Conservation (phyloP, 345 rosid species). For the Turnera subulata region DNA sequence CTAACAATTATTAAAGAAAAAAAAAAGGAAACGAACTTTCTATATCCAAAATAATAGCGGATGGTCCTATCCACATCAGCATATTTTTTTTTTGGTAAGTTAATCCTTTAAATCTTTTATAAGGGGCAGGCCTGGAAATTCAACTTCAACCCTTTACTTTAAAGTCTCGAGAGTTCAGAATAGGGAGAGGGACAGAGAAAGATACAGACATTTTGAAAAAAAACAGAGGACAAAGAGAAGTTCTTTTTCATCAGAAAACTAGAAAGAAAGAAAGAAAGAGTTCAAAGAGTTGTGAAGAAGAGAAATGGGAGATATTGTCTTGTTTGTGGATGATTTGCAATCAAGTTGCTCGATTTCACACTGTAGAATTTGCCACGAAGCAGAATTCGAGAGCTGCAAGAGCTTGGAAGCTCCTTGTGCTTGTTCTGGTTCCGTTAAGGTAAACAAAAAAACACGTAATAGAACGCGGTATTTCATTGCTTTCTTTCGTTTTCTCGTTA, state of each 20-base stretch:
- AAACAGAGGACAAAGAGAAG: conserved; percentile 4
- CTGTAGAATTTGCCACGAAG: conserved; percentile 95
- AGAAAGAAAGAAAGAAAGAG: neutral
- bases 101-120: neutral
- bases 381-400: conserved; percentile 54
- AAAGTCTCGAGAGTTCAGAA: conserved; percentile 6
- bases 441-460: conserved; percentile 15
- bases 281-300: neutral
- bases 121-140: conserved; percentile 24
- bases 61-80: neutral
- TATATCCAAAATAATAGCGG: neutral
- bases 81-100: neutral
- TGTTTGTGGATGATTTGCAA: conserved; percentile 47
- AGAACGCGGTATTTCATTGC: neutral
- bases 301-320: conserved; percentile 52
- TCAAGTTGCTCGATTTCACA: conserved; percentile 26
- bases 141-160: conserved; percentile 8
- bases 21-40: neutral
- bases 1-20: too few relatives aligned
- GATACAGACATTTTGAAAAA: conserved; percentile 13
- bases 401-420: conserved; percentile 88
- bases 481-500: neutral
- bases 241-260: too few relatives aligned
- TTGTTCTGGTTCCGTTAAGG: conserved; percentile 94
- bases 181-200: neutral